Conservation (phyloP, 2,329 filamentous ascomycete genomes). For the Fusarium temperatum region DNA sequence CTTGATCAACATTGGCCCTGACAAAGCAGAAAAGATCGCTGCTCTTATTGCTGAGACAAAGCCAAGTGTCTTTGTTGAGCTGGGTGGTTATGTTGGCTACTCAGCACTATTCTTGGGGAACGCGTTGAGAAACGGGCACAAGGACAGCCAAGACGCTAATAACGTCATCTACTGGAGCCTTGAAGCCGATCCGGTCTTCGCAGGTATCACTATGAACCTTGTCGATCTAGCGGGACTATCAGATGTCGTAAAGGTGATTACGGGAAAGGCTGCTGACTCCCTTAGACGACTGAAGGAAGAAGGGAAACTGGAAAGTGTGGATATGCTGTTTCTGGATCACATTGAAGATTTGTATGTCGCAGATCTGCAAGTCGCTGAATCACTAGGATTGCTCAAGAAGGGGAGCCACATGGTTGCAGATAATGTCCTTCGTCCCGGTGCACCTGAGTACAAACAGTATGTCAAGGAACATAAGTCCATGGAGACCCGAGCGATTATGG, state of each 20-base stretch:
- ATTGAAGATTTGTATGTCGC: neutral
- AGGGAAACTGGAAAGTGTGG: neutral
- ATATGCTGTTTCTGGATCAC: neutral
- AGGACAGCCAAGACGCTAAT: neutral
- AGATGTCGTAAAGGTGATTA: neutral
- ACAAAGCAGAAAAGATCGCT: neutral
- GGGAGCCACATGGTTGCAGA: neutral
- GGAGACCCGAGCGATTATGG: neutral
- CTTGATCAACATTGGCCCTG: neutral
- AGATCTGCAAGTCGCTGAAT: neutral
- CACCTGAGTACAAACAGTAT: neutral
- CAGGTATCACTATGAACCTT: neutral
- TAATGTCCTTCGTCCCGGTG: neutral
- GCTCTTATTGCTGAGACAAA: neutral
- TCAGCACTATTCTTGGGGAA: neutral
- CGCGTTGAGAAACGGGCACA: neutral
- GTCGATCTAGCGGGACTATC: neutral
- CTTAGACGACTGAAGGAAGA: neutral
- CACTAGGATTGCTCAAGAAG: neutral
- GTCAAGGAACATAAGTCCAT: neutral
- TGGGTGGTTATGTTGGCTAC: neutral
- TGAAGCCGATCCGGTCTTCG: neutral
- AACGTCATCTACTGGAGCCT: neutral
- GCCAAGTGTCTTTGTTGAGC: neutral
- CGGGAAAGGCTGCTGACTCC: neutral